phyloP scores from a whole-genome alignment of 2,329 filamentous ascomycete species.

The Corynespora cassiicola region DNA sequence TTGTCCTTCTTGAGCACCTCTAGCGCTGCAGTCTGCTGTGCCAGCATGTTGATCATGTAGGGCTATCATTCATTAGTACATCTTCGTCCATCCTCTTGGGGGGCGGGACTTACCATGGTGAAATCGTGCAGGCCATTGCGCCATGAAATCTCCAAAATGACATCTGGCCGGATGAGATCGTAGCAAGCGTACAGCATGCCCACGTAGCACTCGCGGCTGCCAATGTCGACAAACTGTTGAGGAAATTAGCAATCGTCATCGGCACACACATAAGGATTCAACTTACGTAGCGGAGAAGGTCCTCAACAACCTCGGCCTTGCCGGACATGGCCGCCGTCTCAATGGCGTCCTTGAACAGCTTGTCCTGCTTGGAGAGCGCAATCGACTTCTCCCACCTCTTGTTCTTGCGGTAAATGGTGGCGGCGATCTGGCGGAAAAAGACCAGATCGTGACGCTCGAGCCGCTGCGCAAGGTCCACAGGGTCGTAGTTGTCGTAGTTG shows the following conservation, averaged over 20 bases:
- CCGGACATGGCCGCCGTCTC: constrained; percentile 93
- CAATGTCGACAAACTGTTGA: constrained; percentile 93
- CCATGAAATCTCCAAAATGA: constrained; percentile 97
- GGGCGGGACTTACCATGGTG: constrained; percentile 70
- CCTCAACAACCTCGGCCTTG: constrained; percentile 92
- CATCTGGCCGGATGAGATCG: constrained; percentile 90
- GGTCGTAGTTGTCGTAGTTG: constrained; percentile 99
- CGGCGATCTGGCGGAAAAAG: constrained; percentile 98
- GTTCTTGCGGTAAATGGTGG: constrained; percentile 99
- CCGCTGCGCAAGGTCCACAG: constrained; percentile 87
- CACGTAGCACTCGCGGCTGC: constrained; percentile 99
- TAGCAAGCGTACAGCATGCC: constrained; percentile 99
- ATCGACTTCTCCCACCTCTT: constrained; percentile 99
- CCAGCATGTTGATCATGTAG: constrained; percentile 98
- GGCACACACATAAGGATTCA: constrained; percentile 5
- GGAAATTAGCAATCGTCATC: constrained; percentile 39
- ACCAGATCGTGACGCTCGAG: constrained; percentile 97
- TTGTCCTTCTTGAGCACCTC: constrained; percentile 91
- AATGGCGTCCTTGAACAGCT: constrained; percentile 99
- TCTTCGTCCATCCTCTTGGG: not conserved
- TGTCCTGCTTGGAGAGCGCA: constrained; percentile 96
- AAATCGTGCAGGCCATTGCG: constrained; percentile 93
- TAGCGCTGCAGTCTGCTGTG: constrained; percentile 87
- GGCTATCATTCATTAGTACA: constrained; percentile 54
- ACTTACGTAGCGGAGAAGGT: constrained; percentile 95